Percentiles rank a stretch among this genome's conserved stretches.
Evolutionary conservation across 352 stramenopile genomes (phyloP).

Genomic region (Phytophthora hybrid): DNA sequence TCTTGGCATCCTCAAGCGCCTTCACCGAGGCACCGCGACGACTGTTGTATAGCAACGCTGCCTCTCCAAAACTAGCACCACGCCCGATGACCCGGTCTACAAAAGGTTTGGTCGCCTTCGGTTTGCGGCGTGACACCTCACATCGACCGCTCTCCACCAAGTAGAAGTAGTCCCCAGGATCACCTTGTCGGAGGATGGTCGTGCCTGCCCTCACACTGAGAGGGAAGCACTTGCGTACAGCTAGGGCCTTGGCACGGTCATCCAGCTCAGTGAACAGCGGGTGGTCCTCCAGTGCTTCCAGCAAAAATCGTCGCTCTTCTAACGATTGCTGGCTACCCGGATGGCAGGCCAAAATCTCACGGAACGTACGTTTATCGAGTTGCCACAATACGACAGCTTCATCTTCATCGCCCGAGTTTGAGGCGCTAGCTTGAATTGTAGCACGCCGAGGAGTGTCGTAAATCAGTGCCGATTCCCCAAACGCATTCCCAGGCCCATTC

Average conservation of each 20-base stretch:
- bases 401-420: constrained; percentile 16
- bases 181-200: constrained; percentile 79
- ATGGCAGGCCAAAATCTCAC: constrained; percentile 62
- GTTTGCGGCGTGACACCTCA: constrained; percentile 78
- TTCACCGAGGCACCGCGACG: constrained; percentile 93
- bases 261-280: constrained; percentile 81
- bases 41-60: constrained; percentile 97
- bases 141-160: constrained; percentile 81
- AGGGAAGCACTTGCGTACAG: constrained; percentile 87
- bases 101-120: constrained; percentile 53
- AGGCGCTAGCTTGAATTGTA: constrained; percentile 56
- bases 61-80: constrained; percentile 94
- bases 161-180: constrained; percentile 90
- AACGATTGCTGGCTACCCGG: constrained; percentile 82
- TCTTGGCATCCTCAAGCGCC: constrained; percentile 86
- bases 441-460: constrained; percentile 86
- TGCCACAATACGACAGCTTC: constrained; percentile 74
- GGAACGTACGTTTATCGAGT: constrained; percentile 76
- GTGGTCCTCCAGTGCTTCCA: constrained; percentile 73
- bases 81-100: constrained; percentile 78
- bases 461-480: constrained; percentile 86
- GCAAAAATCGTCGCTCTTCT: constrained; percentile 79
- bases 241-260: constrained; percentile 77
- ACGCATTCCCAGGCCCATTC: constrained; percentile 79
- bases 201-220: constrained; percentile 66